A percentile compares a stretch with the other conserved stretches of the same genome.
Evolutionary conservation across 2,329 filamentous ascomycete species (phyloP).

Genomic region (Decorospora gaudefroyi): DNA sequence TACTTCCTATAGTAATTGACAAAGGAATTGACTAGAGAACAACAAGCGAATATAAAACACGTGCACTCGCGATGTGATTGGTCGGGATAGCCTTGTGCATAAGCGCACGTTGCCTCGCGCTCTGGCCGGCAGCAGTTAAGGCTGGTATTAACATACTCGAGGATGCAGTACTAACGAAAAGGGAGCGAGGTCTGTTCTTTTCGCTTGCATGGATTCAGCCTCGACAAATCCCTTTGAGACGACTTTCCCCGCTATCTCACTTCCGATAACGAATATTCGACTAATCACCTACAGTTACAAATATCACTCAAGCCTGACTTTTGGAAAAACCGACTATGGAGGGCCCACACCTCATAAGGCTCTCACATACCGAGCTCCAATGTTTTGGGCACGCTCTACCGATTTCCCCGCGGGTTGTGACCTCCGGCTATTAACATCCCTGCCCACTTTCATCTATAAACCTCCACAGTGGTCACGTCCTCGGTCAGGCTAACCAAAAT

Average conservation of each 20-base stretch:
- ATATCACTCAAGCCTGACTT: constrained; percentile 7
- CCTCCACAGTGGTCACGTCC: constrained; percentile 22
- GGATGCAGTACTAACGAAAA: too few species aligned
- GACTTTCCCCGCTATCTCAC: too few species aligned
- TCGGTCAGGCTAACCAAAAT: constrained; percentile 22
- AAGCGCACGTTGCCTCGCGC: constrained; percentile 4
- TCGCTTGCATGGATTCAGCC: too few species aligned
- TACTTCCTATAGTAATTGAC: too few species aligned
- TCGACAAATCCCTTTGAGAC: too few species aligned
- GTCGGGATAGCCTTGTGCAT: constrained; percentile 4
- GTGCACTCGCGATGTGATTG: constrained; percentile 9
- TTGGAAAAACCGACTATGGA: constrained; percentile 5
- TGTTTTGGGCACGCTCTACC: constrained; percentile 23
- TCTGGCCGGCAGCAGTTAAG: constrained; percentile 13
- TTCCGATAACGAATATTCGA: too few species aligned
- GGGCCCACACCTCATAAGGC: constrained; percentile 20
- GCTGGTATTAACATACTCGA: too few species aligned
- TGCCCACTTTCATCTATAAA: constrained; percentile 32
- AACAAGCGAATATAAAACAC: too few species aligned
- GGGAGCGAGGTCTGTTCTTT: too few species aligned
- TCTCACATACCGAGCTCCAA: constrained; percentile 15
- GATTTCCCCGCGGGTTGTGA: constrained; percentile 16
- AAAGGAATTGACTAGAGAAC: too few species aligned
- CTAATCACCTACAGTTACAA: too few species aligned
- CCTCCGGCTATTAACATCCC: constrained; percentile 34